Conservation (phyloP, 2,329 filamentous ascomycete species). For the Fusarium succisae region DNA sequence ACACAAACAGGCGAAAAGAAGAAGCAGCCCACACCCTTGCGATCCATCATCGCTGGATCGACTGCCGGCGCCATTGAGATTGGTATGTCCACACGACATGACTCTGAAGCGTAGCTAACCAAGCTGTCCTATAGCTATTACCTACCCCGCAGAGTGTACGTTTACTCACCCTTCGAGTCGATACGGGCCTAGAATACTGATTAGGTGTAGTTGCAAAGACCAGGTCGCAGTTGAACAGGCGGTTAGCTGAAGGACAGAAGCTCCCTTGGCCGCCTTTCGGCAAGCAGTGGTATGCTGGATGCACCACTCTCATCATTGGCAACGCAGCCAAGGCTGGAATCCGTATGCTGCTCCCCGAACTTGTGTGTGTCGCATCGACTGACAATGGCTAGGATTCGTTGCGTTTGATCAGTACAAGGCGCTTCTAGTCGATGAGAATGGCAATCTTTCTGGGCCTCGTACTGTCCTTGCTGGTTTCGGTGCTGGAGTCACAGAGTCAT, state of each 20-base stretch:
- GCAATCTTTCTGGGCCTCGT: conserved; percentile 87
- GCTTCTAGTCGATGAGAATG: conserved; percentile 81
- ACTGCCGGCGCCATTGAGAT: conserved; percentile 97
- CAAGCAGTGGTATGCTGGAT: conserved; percentile 95
- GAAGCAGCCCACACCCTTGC: conserved; percentile 76
- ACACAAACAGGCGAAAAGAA: conserved; percentile 45
- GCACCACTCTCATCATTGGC: conserved; percentile 94
- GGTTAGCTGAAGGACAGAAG: conserved; percentile 82
- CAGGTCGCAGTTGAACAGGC: conserved; percentile 88
- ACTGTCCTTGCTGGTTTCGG: conserved; percentile 95
- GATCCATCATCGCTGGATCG: conserved; percentile 90
- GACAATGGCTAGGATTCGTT: conserved; percentile 68
- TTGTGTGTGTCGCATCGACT: background rate
- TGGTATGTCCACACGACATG: conserved; percentile 58
- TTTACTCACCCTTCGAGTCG: conserved; percentile 7
- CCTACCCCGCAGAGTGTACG: conserved; percentile 92
- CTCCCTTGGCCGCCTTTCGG: conserved; percentile 96
- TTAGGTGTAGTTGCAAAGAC: conserved; percentile 83
- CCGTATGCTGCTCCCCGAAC: conserved; percentile 62
- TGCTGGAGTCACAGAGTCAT: conserved; percentile 91
- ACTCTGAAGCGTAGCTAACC: conserved; percentile 13
- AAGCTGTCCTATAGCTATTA: conserved; percentile 67
- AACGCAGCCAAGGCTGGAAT: conserved; percentile 98
- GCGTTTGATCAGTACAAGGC: conserved; percentile 95
- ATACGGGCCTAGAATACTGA: conserved; percentile 4